These are phyloP conservation scores for Balamuthia mandrillaris DNA, from an alignment of 208 protist genomes.

Conservation along the genomic window DNA sequence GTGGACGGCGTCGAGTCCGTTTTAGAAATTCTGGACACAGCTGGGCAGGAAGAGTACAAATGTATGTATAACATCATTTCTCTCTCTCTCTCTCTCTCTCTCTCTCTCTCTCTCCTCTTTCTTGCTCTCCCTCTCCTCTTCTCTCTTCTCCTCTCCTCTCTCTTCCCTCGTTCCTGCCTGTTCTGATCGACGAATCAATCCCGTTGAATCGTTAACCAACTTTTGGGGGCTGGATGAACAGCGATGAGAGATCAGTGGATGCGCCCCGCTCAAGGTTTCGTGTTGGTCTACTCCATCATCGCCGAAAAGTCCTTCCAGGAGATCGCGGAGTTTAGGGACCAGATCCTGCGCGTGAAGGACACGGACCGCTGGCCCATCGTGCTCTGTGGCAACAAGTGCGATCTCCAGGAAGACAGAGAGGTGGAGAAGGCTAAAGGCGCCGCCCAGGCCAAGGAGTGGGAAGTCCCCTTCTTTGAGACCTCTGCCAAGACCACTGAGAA, in stretches of 20 bases:
- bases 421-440: conserved; percentile 65
- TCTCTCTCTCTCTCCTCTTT: too few relatives aligned
- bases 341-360: conserved; percentile 74
- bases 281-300: conserved; percentile 69
- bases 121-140: too few relatives aligned
- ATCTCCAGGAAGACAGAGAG: conserved; percentile 66
- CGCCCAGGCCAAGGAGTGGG: conserved; percentile 59
- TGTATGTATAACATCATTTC: too few relatives aligned
- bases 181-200: too few relatives aligned
- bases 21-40: too few relatives aligned
- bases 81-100: too few relatives aligned
- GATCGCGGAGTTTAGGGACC: conserved; percentile 49
- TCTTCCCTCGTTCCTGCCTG: too few relatives aligned
- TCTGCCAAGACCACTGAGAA: conserved; percentile 75
- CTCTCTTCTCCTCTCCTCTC: too few relatives aligned
- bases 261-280: conserved; percentile 56
- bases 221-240: too few relatives aligned
- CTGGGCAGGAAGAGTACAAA: neutral
- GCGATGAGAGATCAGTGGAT: conserved; percentile 73
- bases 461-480: conserved; percentile 55
- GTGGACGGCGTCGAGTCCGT: too few relatives aligned
- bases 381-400: conserved; percentile 71
- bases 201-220: too few relatives aligned
- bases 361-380: conserved; percentile 53
- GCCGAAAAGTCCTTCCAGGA: conserved; percentile 66